A percentile compares a stretch with the other conserved stretches of the same genome.
These are phyloP conservation scores for Citrullus mucosospermus DNA, from an alignment of 306 rosid species.

Conservation along the genomic window DNA sequence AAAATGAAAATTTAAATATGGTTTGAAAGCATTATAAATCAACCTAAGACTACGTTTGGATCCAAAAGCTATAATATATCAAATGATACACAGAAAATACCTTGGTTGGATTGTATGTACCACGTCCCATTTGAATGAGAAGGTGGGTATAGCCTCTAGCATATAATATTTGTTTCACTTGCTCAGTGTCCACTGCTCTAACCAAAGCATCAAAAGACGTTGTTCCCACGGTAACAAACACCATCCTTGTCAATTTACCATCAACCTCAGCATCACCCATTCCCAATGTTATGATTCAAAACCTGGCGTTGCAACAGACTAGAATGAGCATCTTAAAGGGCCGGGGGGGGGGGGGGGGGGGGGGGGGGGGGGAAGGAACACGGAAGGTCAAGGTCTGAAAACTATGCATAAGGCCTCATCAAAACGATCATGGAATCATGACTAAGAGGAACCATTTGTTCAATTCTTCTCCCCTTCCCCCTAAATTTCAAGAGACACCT, in stretches of 20 bases:
- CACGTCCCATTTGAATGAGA: conserved; percentile 74
- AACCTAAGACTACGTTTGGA: neutral
- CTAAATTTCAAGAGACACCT: too few species aligned
- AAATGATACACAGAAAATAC: conserved; percentile 14
- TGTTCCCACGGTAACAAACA: conserved; percentile 78
- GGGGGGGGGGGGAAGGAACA: neutral
- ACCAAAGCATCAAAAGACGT: conserved; percentile 75
- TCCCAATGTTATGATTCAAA: neutral
- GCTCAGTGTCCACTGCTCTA: conserved; percentile 32
- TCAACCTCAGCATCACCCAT: conserved; percentile 27
- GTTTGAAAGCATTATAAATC: neutral
- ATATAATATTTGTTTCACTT: conserved; percentile 33
- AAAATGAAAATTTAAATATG: neutral
- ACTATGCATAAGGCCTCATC: neutral
- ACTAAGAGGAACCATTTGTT: neutral
- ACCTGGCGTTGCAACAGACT: neutral
- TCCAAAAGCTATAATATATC: neutral
- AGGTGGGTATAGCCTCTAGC: conserved; percentile 64
- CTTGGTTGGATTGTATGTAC: conserved; percentile 58
- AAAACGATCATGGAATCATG: neutral
- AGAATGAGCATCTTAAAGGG: neutral
- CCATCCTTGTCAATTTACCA: conserved; percentile 16
- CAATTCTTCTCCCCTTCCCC: neutral
- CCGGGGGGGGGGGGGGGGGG: neutral
- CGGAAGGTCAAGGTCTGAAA: neutral